Evolutionary conservation across 1,284 basidiomycete species (phyloP).

Genomic region (Mycosarcoma maydis): DNA sequence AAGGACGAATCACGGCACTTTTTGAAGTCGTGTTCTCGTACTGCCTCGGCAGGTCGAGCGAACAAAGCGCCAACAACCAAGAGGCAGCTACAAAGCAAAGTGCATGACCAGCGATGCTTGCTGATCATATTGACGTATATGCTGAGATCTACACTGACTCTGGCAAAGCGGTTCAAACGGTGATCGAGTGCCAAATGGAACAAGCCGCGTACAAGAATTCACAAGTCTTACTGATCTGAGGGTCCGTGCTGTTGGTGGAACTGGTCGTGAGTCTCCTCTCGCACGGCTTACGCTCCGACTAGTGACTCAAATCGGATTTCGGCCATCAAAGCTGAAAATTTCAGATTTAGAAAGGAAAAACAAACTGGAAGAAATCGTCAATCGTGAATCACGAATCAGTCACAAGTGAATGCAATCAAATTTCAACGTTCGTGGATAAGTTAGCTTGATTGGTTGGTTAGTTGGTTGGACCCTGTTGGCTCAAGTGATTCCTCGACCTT

Average conservation of each 20-base stretch:
- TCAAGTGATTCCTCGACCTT: too few species aligned
- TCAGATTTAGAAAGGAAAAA: not conserved
- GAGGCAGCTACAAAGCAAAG: conserved; percentile 21
- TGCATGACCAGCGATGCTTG: conserved; percentile 14
- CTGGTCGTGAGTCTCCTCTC: conserved; percentile 6
- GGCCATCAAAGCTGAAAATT: not conserved
- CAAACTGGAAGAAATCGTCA: too few species aligned
- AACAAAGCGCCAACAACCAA: conserved; percentile 13
- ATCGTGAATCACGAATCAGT: too few species aligned
- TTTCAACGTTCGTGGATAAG: too few species aligned
- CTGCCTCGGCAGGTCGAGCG: conserved; percentile 18
- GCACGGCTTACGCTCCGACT: conserved; percentile 16
- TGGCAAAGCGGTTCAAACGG: not conserved
- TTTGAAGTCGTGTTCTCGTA: conserved; percentile 61
- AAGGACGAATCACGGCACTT: conserved; percentile 64
- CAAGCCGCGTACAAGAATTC: too few species aligned
- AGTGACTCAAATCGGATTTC: not conserved
- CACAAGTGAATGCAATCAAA: too few species aligned
- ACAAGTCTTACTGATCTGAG: too few species aligned
- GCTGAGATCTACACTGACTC: not conserved
- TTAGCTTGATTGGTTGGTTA: too few species aligned
- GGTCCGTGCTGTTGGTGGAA: conserved; percentile 16
- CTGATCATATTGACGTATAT: conserved; percentile 3
- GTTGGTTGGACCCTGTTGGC: too few species aligned
- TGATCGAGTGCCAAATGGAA: too few species aligned